phyloP scores from a whole-genome alignment of 331 rosid species.

The Pyracantha coccinea region DNA sequence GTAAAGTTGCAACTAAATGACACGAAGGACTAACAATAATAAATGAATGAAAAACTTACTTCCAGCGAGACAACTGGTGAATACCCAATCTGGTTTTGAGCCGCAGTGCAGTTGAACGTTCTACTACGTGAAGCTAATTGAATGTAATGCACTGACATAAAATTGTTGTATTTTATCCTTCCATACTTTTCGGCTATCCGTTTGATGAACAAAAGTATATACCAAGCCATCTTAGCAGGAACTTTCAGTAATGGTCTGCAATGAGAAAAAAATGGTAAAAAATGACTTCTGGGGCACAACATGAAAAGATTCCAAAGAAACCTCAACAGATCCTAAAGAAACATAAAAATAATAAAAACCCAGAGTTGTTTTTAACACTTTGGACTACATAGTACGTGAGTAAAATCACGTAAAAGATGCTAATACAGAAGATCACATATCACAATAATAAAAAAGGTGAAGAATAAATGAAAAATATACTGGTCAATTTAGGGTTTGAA shows the following conservation, averaged over 20 bases:
- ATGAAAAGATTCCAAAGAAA: not conserved
- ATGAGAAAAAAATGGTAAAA: conserved; percentile 7
- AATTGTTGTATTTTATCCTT: conserved; percentile 34
- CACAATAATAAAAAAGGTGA: not conserved
- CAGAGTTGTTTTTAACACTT: not conserved
- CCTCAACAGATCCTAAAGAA: not conserved
- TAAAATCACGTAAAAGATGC: not conserved
- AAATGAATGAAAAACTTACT: conserved; percentile 32
- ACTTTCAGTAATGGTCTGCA: conserved; percentile 71
- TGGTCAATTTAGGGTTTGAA: not conserved
- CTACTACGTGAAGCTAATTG: conserved; percentile 52
- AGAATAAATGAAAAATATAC: not conserved
- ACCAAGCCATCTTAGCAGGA: conserved; percentile 52
- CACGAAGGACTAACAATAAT: not conserved
- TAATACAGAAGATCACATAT: conserved; percentile 7
- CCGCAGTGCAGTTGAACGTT: conserved; percentile 61
- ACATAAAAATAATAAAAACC: conserved; percentile 5
- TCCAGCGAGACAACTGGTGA: conserved; percentile 60
- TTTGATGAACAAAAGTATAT: conserved; percentile 39
- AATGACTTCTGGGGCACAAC: not conserved
- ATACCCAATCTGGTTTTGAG: conserved; percentile 61
- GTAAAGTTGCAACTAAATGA: not conserved
- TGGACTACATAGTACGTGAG: not conserved
- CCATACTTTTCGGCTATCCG: conserved; percentile 45
- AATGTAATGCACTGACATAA: conserved; percentile 37